These are phyloP conservation scores for Prunus kanzakura DNA, from an alignment of 306 rosid species.

Conservation along the genomic window DNA sequence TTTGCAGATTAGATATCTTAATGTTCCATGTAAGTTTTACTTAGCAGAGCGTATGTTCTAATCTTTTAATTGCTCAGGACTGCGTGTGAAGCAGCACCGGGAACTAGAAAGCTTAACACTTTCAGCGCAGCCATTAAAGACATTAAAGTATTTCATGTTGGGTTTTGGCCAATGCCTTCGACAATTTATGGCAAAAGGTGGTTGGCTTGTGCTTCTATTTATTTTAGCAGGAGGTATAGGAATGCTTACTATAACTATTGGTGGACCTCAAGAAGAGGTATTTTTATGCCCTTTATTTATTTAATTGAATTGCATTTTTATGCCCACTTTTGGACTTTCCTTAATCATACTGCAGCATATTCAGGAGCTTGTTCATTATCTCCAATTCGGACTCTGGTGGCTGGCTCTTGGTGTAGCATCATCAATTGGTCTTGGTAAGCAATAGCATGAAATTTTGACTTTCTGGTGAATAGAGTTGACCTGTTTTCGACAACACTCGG, in stretches of 20 bases:
- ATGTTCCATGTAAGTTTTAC: not conserved
- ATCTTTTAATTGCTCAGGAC: not conserved
- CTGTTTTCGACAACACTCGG: not conserved
- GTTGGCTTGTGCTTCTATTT: constrained; percentile 11
- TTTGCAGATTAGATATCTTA: not conserved
- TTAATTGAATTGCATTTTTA: not conserved
- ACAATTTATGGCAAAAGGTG: constrained; percentile 1
- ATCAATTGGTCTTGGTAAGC: constrained; percentile 19
- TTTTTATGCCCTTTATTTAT: not conserved
- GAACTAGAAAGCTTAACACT: constrained; percentile 4
- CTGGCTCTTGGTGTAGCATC: constrained; percentile 21
- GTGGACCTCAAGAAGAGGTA: constrained; percentile 1
- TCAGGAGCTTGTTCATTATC: constrained; percentile 5
- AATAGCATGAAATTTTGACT: not conserved
- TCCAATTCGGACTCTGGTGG: constrained; percentile 18
- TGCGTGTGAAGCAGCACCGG: constrained; percentile 12
- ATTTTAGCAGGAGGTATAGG: constrained; percentile 10
- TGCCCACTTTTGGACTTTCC: not conserved
- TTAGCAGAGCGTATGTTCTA: not conserved
- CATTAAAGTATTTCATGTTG: constrained; percentile 3
- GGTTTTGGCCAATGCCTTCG: constrained; percentile 2
- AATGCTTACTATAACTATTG: constrained; percentile 2
- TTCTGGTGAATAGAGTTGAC: not conserved
- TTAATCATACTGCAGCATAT: not conserved
- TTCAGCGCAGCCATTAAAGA: constrained; percentile 7